phyloP scores from a whole-genome alignment of 2,329 filamentous ascomycete genomes.

The Trichothecium sympodiale region DNA sequence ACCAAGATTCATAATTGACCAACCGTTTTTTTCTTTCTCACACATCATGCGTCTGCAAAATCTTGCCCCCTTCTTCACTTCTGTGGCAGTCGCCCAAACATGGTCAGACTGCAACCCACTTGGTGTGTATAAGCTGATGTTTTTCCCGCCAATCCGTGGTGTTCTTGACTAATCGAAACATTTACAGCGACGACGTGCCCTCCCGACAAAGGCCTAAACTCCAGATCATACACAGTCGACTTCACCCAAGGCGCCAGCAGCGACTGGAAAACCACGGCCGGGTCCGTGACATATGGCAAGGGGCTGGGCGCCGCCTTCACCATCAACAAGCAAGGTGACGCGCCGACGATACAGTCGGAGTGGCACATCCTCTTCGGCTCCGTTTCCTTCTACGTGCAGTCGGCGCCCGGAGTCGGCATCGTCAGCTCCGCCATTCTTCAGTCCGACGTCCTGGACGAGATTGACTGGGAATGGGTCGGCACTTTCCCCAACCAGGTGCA shows the following conservation, averaged over 20 bases:
- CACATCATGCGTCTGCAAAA: too few relatives aligned
- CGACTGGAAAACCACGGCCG: conserved; percentile 8
- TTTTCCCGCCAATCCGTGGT: too few relatives aligned
- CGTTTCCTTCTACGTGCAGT: conserved; percentile 55
- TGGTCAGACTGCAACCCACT: too few relatives aligned
- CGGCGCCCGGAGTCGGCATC: too few relatives aligned
- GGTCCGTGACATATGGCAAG: conserved; percentile 10
- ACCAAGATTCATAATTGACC: too few relatives aligned
- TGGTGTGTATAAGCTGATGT: too few relatives aligned
- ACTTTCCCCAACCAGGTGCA: conserved; percentile 53
- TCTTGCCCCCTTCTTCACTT: too few relatives aligned
- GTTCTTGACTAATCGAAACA: too few relatives aligned
- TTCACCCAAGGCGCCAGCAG: conserved; percentile 52
- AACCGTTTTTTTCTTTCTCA: too few relatives aligned
- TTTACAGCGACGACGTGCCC: too few relatives aligned
- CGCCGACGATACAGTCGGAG: conserved; percentile 49
- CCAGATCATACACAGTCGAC: conserved; percentile 39
- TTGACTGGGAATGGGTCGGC: conserved; percentile 73
- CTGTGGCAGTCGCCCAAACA: too few relatives aligned
- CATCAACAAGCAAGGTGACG: conserved; percentile 44
- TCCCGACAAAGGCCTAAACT: conserved; percentile 52
- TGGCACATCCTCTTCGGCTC: conserved; percentile 78
- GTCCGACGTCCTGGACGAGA: conserved; percentile 67
- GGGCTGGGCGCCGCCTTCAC: conserved; percentile 22
- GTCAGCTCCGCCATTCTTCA: conserved; percentile 66